Evolutionary conservation across 73 alveolate species (phyloP).

Genomic region (Paramecium primaurelia): DNA sequence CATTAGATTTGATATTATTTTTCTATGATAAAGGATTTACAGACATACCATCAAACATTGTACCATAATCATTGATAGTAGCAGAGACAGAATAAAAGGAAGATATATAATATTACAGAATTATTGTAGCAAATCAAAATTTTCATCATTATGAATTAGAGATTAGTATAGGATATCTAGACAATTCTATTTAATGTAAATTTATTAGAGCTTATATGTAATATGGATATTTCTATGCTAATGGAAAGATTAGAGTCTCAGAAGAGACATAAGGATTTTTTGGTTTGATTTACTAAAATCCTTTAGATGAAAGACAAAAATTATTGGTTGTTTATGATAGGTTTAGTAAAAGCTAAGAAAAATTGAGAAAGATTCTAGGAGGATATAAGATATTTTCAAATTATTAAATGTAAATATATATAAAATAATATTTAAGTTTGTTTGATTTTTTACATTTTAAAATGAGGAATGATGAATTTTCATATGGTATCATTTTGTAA

Average conservation of each 20-base stretch:
- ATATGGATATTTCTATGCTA: neutral
- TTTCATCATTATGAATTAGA: constrained; percentile 17
- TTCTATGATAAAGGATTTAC: neutral
- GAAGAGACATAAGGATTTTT: neutral
- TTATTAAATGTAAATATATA: neutral
- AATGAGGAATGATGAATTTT: neutral
- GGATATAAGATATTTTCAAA: neutral
- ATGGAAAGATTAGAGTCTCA: neutral
- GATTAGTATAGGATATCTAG: neutral
- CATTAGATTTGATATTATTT: neutral
- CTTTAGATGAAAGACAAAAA: neutral
- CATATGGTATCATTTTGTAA: neutral
- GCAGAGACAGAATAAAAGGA: neutral
- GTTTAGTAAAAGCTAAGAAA: neutral
- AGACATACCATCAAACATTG: neutral
- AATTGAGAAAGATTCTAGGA: neutral
- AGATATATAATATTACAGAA: neutral
- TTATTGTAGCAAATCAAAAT: neutral
- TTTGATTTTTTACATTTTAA: neutral
- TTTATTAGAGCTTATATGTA: neutral
- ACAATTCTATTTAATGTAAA: neutral
- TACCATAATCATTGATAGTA: neutral
- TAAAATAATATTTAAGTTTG: neutral
- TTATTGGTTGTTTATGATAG: neutral
- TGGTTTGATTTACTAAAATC: neutral